Evolutionary conservation across 2,329 filamentous ascomycete genomes (phyloP).

Genomic region (Bipolaris victoriae): DNA sequence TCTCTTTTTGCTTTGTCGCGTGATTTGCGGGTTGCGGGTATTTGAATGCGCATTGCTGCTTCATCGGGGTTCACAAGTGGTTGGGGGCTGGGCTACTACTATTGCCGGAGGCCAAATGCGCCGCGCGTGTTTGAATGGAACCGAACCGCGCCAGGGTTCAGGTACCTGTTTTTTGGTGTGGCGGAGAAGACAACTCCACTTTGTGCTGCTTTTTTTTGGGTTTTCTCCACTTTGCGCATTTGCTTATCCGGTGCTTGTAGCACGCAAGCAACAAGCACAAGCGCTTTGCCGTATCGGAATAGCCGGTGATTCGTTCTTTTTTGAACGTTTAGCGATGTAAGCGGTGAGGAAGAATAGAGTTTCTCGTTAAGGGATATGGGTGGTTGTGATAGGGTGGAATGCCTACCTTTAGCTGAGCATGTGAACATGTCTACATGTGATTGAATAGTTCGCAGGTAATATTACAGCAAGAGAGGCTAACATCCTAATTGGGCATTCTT

Average conservation of each 20-base stretch:
- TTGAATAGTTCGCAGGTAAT: not conserved
- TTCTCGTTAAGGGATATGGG: not conserved
- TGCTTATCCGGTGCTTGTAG: not conserved
- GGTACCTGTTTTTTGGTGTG: not conserved
- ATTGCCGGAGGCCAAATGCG: too few relatives aligned
- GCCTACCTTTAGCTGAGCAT: not conserved
- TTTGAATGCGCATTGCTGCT: not conserved
- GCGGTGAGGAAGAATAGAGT: not conserved
- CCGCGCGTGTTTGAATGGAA: not conserved
- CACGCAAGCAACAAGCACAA: not conserved
- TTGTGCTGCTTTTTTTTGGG: not conserved
- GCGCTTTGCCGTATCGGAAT: not conserved
- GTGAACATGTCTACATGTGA: not conserved
- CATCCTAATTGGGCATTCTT: not conserved
- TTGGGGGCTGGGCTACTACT: too few relatives aligned
- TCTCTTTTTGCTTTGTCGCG: not conserved
- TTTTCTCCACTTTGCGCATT: not conserved
- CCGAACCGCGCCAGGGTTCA: constrained; percentile 1
- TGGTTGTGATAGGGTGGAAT: not conserved
- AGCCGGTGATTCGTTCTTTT: not conserved
- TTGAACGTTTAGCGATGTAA: not conserved
- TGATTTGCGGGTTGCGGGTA: not conserved
- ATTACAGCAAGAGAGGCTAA: not conserved
- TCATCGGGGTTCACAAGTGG: too few relatives aligned
- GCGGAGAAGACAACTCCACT: not conserved